Percentiles rank a stretch among this genome's conserved stretches.
Conservation (phyloP, 2,329 filamentous ascomycete species). For the Grosmannia penicillata region DNA sequence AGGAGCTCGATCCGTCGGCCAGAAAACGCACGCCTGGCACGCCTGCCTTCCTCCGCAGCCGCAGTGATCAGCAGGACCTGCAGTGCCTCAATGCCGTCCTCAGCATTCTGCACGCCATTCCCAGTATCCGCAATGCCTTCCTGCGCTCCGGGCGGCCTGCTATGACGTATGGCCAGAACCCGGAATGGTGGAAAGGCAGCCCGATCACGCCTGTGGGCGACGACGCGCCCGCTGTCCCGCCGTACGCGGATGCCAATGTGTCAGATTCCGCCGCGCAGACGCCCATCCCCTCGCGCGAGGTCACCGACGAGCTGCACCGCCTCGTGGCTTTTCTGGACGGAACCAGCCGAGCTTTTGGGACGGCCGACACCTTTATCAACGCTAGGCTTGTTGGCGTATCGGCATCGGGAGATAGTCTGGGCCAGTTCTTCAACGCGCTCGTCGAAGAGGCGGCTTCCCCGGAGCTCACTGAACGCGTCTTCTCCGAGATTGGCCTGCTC, state of each 20-base stretch:
- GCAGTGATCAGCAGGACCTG: conserved; percentile 14
- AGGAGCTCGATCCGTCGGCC: conserved; percentile 25
- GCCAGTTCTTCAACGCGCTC: conserved; percentile 24
- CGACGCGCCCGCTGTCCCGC: conserved; percentile 19
- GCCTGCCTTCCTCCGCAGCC: conserved; percentile 37
- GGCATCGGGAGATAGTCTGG: conserved; percentile 18
- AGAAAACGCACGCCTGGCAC: conserved; percentile 26
- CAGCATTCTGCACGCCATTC: conserved; percentile 46
- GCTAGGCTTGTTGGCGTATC: neutral
- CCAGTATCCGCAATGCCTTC: conserved; percentile 39
- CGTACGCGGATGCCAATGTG: conserved; percentile 16
- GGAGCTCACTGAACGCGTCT: neutral
- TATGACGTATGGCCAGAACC: conserved; percentile 36
- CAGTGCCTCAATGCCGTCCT: conserved; percentile 38
- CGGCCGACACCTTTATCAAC: conserved; percentile 22
- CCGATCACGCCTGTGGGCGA: conserved; percentile 16
- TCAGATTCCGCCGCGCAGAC: conserved; percentile 9
- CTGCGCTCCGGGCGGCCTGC: conserved; percentile 26
- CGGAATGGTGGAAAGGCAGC: conserved; percentile 47
- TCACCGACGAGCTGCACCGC: conserved; percentile 42
- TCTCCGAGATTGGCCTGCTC: conserved; percentile 1
- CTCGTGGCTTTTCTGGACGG: conserved; percentile 48
- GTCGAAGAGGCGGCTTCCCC: conserved; percentile 14
- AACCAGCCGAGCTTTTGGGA: conserved; percentile 45
- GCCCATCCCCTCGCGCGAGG: conserved; percentile 17